These are phyloP conservation scores for Huntiella moniliformis DNA, from an alignment of 2,329 filamentous ascomycete genomes.

Conservation along the genomic window DNA sequence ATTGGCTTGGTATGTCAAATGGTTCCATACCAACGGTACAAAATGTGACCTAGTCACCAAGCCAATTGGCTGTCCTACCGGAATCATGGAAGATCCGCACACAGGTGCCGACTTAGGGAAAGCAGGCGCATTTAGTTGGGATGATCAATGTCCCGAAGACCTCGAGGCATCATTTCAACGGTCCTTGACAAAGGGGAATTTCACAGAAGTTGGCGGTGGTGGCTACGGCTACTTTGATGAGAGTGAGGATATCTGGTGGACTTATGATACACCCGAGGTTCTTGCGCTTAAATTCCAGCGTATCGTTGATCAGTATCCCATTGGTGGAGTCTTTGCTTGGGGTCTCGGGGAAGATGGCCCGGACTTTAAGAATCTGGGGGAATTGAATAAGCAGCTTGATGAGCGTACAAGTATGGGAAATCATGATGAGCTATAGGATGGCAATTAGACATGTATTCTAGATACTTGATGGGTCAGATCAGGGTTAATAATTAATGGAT, in stretches of 20 bases:
- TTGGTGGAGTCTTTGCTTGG: constrained; percentile 62
- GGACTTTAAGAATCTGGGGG: constrained; percentile 23
- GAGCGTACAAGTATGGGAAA: not conserved
- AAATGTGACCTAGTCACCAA: constrained; percentile 17
- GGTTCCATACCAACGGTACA: constrained; percentile 32
- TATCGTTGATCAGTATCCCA: constrained; percentile 33
- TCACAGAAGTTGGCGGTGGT: constrained; percentile 34
- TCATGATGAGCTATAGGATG: constrained; percentile 3
- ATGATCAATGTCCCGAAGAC: constrained; percentile 33
- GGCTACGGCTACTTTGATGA: constrained; percentile 53
- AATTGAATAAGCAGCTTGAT: constrained; percentile 13
- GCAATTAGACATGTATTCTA: not conserved
- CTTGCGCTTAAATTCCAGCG: constrained; percentile 43
- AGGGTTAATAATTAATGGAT: not conserved
- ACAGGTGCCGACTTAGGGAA: constrained; percentile 39
- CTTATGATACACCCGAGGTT: constrained; percentile 46
- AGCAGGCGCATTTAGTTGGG: constrained; percentile 41
- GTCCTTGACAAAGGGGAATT: constrained; percentile 32
- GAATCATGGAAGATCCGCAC: constrained; percentile 35
- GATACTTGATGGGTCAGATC: too few relatives aligned
- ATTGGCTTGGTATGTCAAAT: constrained; percentile 50
- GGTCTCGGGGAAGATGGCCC: constrained; percentile 49
- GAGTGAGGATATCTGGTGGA: constrained; percentile 46
- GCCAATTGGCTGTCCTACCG: constrained; percentile 35
- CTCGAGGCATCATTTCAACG: constrained; percentile 37